Conservation (phyloP, 1,284 basidiomycete species). For the Ceratorhiza oryzae-sativae region DNA sequence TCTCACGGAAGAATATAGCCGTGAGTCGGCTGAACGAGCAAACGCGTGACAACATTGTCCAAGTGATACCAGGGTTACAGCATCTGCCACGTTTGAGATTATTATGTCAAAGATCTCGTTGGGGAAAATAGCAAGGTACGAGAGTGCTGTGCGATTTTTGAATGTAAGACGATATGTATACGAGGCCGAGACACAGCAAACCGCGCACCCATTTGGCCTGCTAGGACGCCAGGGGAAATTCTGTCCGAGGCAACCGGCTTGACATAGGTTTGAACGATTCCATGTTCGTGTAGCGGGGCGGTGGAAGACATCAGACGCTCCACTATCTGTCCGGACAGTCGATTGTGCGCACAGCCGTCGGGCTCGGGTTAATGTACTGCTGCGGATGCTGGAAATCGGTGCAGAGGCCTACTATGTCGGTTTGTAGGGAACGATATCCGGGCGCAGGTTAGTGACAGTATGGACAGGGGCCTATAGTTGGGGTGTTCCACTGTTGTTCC, state of each 20-base stretch:
- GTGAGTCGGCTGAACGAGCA: neutral
- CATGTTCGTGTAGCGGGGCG: neutral
- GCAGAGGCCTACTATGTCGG: too few species aligned
- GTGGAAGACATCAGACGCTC: neutral
- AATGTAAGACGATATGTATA: neutral
- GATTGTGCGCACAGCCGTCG: neutral
- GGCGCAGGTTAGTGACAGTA: too few species aligned
- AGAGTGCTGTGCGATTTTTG: neutral
- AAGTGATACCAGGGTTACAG: neutral
- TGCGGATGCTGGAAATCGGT: neutral
- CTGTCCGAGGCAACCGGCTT: neutral
- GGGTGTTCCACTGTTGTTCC: too few species aligned
- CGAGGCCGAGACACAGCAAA: neutral
- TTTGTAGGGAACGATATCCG: too few species aligned
- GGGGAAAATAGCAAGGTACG: neutral
- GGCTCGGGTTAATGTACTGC: neutral
- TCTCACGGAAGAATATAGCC: constrained; percentile 7
- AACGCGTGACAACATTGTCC: constrained; percentile 5
- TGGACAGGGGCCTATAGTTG: too few species aligned
- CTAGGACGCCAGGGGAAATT: neutral
- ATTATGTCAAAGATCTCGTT: constrained; percentile 13
- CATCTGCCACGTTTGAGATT: neutral
- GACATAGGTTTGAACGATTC: neutral
- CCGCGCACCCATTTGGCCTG: constrained; percentile 14
- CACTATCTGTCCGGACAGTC: neutral